phyloP scores from a whole-genome alignment of 441 rosid species.

The Gossypium aridum region DNA sequence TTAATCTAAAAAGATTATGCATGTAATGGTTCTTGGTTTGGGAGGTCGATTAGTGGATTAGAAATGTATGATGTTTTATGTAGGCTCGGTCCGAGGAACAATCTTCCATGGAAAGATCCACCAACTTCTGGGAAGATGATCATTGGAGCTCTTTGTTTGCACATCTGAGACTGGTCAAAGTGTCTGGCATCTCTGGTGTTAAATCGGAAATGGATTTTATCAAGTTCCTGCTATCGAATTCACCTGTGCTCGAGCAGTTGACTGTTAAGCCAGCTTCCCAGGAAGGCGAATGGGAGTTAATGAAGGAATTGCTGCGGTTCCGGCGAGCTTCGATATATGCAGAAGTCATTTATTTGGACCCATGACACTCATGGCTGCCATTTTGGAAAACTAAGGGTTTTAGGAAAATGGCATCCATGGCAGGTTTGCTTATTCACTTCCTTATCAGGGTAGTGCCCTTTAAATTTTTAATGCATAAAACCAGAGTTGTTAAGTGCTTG shows the following conservation, averaged over 20 bases:
- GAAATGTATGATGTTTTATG: slow-evolving; percentile 12
- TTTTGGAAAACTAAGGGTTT: background rate
- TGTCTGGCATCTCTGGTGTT: slow-evolving; percentile 41
- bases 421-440: background rate
- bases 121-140: slow-evolving; percentile 39
- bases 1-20: background rate
- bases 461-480: background rate
- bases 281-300: slow-evolving; percentile 42
- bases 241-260: slow-evolving; percentile 57
- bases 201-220: slow-evolving; percentile 54
- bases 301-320: slow-evolving; percentile 54
- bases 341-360: slow-evolving; percentile 48
- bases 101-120: slow-evolving; percentile 10
- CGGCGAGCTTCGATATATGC: slow-evolving; percentile 48
- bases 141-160: slow-evolving; percentile 39
- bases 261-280: slow-evolving; percentile 41
- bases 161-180: slow-evolving; percentile 42
- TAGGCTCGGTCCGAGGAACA: slow-evolving; percentile 59
- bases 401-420: background rate
- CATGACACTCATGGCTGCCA: slow-evolving; percentile 18
- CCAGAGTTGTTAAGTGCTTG: background rate
- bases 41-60: background rate
- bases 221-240: slow-evolving; percentile 50
- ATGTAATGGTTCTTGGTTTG: background rate
- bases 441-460: background rate